A percentile compares a stretch with the other conserved stretches of the same genome.
These are phyloP conservation scores for Cadophora luteo-olivacea DNA, from an alignment of 2,329 filamentous ascomycete genomes.

Conservation along the genomic window DNA sequence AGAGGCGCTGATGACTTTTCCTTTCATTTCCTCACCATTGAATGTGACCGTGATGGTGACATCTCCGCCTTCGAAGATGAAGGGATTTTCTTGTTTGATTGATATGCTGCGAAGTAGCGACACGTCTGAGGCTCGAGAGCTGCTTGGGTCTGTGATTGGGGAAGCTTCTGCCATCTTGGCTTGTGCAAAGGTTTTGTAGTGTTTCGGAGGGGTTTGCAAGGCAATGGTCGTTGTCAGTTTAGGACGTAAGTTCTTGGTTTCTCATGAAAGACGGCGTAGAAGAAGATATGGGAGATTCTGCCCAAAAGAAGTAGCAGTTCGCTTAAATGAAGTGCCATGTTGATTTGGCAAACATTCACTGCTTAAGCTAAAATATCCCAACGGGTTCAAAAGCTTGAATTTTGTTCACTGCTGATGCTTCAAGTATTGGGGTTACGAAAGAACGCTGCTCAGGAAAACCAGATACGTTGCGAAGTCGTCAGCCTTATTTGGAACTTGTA, in stretches of 20 bases:
- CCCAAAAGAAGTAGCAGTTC: neutral
- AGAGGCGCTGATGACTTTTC: constrained; percentile 5
- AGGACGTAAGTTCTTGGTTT: neutral
- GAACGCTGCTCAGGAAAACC: no score
- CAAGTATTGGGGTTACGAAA: no score
- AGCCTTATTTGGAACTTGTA: no score
- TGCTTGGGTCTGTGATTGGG: neutral
- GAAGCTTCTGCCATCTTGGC: neutral
- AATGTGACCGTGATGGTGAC: neutral
- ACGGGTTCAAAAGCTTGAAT: no score
- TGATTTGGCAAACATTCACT: neutral
- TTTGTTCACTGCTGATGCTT: no score
- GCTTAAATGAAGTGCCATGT: neutral
- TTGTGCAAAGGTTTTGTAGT: neutral
- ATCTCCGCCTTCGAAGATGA: neutral
- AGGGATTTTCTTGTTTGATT: neutral
- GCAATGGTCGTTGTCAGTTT: neutral
- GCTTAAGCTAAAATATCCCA: neutral
- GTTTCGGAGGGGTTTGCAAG: neutral
- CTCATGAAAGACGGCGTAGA: neutral
- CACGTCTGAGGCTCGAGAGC: neutral
- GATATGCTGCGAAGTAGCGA: neutral
- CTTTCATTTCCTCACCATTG: neutral
- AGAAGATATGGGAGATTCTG: neutral
- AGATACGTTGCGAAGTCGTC: no score